phyloP scores from a whole-genome alignment of 2,329 filamentous ascomycete species.

The Penicillium psychrosexuale region DNA sequence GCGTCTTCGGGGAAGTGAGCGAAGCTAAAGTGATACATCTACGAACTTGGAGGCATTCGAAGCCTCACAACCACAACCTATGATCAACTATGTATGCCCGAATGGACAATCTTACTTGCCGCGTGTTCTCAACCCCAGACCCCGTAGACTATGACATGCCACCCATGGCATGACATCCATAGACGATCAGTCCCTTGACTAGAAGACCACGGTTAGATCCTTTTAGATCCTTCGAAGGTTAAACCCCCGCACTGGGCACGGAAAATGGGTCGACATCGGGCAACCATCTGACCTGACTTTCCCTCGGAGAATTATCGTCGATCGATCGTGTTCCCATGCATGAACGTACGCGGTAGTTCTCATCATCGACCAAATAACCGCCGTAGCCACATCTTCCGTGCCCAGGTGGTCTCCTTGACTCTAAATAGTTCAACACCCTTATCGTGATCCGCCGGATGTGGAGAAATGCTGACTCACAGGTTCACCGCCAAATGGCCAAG shows the following conservation, averaged over 20 bases:
- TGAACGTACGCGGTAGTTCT: background rate
- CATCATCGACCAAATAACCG: background rate
- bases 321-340: background rate
- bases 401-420: background rate
- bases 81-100: slow-evolving; percentile 9
- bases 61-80: slow-evolving; percentile 4
- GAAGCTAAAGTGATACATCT: slow-evolving; percentile 55
- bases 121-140: background rate
- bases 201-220: background rate
- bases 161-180: background rate
- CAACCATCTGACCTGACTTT: background rate
- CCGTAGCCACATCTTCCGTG: background rate
- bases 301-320: slow-evolving; percentile 1
- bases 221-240: background rate
- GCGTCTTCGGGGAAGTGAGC: slow-evolving; percentile 87
- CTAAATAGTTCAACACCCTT: background rate
- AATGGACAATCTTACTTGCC: slow-evolving; percentile 6
- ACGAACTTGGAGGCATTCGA: slow-evolving; percentile 7
- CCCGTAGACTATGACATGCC: background rate
- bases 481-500: slow-evolving; percentile 21
- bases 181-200: background rate
- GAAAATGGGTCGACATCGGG: background rate
- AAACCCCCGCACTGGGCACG: slow-evolving; percentile 5
- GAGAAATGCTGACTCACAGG: slow-evolving; percentile 22
- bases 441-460: slow-evolving; percentile 9